A percentile compares a stretch with the other conserved stretches of the same genome.
These are phyloP conservation scores for Globisporangium splendens DNA, from an alignment of 352 stramenopile genomes.

Conservation along the genomic window DNA sequence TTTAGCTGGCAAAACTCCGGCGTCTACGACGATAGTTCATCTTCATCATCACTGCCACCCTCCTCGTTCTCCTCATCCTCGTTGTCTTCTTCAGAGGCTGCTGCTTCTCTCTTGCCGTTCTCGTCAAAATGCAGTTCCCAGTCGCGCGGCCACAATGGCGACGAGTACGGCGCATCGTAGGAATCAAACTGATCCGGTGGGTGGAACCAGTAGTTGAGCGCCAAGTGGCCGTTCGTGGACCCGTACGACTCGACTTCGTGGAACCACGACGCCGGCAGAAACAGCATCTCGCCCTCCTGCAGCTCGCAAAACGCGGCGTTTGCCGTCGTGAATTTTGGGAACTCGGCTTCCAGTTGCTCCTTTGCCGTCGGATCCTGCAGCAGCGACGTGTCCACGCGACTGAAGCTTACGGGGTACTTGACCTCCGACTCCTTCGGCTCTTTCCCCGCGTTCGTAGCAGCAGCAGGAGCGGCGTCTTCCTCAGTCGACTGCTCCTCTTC, in stretches of 20 bases:
- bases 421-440: conserved; percentile 25
- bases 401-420: conserved; percentile 76
- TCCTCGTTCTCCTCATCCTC: no score
- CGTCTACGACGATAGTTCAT: not conserved
- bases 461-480: not conserved
- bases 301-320: conserved; percentile 77
- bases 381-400: conserved; percentile 54
- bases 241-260: conserved; percentile 92
- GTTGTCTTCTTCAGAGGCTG: not conserved
- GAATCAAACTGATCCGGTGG: conserved; percentile 61
- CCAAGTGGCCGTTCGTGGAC: conserved; percentile 54
- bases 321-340: conserved; percentile 51
- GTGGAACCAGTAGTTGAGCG: conserved; percentile 90
- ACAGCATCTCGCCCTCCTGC: conserved; percentile 93
- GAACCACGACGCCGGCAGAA: conserved; percentile 97
- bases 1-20: not conserved
- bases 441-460: not conserved
- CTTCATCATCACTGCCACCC: conserved; percentile 10
- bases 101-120: not conserved
- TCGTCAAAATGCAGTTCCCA: conserved; percentile 44
- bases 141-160: conserved; percentile 64
- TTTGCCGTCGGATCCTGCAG: conserved; percentile 29
- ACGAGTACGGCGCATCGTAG: conserved; percentile 76
- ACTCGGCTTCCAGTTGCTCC: conserved; percentile 40
- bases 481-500: conserved; percentile 20